These are phyloP conservation scores for Entelexis sorbosivorans DNA, from an alignment of 1,139 yeast genomes.

Conservation along the genomic window DNA sequence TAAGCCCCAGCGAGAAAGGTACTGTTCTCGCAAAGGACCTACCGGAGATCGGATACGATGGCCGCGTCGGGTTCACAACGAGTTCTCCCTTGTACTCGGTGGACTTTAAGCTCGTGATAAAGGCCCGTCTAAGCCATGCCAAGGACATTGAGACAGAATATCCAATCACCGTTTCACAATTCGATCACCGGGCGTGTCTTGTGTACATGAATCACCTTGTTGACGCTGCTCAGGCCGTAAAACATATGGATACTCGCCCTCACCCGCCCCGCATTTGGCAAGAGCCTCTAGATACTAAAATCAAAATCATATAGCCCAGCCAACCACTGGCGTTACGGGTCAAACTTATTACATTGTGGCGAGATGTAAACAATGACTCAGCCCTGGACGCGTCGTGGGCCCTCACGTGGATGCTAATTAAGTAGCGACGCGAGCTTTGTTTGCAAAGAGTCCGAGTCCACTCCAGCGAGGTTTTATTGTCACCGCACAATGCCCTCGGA, in stretches of 20 bases:
- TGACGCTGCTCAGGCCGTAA: slow-evolving; percentile 28
- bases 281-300: slow-evolving; percentile 14
- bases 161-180: slow-evolving; percentile 32
- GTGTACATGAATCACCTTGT: slow-evolving; percentile 31
- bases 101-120: slow-evolving; percentile 29
- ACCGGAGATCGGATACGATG: slow-evolving; percentile 32
- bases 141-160: slow-evolving; percentile 33
- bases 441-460: not conserved
- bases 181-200: slow-evolving; percentile 33
- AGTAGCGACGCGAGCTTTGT: not conserved
- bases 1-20: slow-evolving; percentile 25
- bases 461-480: not conserved
- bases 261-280: slow-evolving; percentile 15
- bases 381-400: not conserved
- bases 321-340: too few relatives aligned
- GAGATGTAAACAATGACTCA: slow-evolving; percentile 1
- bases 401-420: not conserved
- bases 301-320: slow-evolving; percentile 9
- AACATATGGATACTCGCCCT: slow-evolving; percentile 14
- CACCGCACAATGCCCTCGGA: not conserved
- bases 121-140: slow-evolving; percentile 33
- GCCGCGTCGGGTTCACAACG: slow-evolving; percentile 32
- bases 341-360: too few relatives aligned
- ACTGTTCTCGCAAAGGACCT: slow-evolving; percentile 29
- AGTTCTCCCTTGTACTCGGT: slow-evolving; percentile 31